phyloP scores from a whole-genome alignment of 2,329 filamentous ascomycete species.

The Elsinoe batatas region DNA sequence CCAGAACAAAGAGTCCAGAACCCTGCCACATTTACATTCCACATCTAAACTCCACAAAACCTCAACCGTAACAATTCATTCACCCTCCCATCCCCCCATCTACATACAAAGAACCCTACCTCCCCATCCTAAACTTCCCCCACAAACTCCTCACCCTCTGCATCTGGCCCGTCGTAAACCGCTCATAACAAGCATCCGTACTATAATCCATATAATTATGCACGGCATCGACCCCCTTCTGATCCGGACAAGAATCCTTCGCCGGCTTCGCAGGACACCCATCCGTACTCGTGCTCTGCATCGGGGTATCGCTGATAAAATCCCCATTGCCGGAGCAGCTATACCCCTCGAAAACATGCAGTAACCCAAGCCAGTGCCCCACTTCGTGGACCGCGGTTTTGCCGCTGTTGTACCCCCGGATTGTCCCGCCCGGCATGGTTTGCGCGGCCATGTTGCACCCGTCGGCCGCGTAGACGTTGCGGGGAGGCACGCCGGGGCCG shows the following conservation, averaged over 20 bases:
- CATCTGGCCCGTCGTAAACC: conserved; percentile 42
- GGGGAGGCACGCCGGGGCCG: conserved; percentile 30
- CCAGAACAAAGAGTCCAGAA: neutral
- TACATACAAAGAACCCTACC: neutral
- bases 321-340: conserved; percentile 36
- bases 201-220: conserved; percentile 54
- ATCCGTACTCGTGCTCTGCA: conserved; percentile 38
- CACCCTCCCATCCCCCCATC: neutral
- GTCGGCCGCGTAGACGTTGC: conserved; percentile 38
- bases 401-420: conserved; percentile 41
- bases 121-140: conserved; percentile 32
- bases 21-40: neutral
- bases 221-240: conserved; percentile 41
- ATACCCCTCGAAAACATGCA: conserved; percentile 40
- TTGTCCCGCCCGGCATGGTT: conserved; percentile 44
- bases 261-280: conserved; percentile 41
- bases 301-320: conserved; percentile 35
- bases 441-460: conserved; percentile 49
- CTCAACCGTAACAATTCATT: neutral
- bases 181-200: conserved; percentile 45
- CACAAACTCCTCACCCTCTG: conserved; percentile 45
- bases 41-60: neutral
- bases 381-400: conserved; percentile 40
- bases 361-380: conserved; percentile 39
- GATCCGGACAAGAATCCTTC: conserved; percentile 43